phyloP scores from a whole-genome alignment of 1,139 yeast species.

The Debaryomyces coudertii region DNA sequence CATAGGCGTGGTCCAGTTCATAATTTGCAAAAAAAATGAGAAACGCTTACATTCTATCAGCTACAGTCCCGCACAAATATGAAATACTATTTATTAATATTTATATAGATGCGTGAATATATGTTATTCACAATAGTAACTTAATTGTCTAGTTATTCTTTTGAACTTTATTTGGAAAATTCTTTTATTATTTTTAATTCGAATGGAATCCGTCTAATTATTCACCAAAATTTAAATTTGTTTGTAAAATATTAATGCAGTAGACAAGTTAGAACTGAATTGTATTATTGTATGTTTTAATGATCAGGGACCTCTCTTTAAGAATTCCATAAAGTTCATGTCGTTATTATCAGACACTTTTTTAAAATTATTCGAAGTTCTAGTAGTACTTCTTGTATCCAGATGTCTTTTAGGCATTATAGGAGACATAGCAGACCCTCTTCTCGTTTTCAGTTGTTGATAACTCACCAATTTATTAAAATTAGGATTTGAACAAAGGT shows the following conservation, averaged over 20 bases:
- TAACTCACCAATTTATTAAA: conserved; percentile 7
- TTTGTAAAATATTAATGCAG: neutral
- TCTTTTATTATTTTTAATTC: neutral
- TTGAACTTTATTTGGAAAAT: neutral
- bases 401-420: conserved; percentile 14
- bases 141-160: neutral
- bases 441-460: conserved; percentile 6
- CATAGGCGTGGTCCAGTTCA: too few species aligned
- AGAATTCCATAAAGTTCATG: conserved; percentile 53
- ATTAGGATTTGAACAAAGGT: conserved; percentile 16
- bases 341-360: conserved; percentile 21
- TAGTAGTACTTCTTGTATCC: neutral
- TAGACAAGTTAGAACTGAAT: neutral
- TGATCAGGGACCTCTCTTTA: conserved; percentile 42
- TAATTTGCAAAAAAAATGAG: neutral
- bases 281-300: neutral
- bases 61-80: neutral
- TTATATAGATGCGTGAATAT: neutral
- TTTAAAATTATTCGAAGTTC: neutral
- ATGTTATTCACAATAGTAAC: neutral
- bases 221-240: neutral
- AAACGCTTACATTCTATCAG: neutral
- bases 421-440: conserved; percentile 11
- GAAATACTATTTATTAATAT: neutral
- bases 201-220: neutral